Evolutionary conservation across 148 eudicot species (phyloP).

Genomic region (Vaccinium darrowii): DNA sequence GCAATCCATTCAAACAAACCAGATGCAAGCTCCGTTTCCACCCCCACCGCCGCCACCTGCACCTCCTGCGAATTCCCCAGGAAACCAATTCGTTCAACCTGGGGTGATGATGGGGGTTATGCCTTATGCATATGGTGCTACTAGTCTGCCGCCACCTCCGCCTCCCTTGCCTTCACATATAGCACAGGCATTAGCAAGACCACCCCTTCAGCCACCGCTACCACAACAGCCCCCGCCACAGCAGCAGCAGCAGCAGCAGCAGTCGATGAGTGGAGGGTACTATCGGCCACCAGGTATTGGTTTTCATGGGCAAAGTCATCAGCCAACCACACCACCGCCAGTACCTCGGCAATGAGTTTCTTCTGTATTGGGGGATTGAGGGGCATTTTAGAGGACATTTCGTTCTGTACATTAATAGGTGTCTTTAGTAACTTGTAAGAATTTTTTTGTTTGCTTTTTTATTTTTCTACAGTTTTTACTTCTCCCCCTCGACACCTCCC

Average conservation of each 20-base stretch:
- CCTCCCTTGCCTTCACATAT: conserved; percentile 56
- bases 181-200: conserved; percentile 55
- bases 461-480: conserved; percentile 4
- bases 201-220: conserved; percentile 37
- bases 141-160: conserved; percentile 54
- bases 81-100: conserved; percentile 60
- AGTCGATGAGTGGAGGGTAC: conserved; percentile 51
- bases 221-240: conserved; percentile 29
- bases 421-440: conserved; percentile 4
- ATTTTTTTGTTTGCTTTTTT: not conserved
- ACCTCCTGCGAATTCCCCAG: conserved; percentile 36
- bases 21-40: conserved; percentile 38
- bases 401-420: conserved; percentile 27
- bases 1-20: conserved; percentile 30
- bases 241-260: conserved; percentile 34
- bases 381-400: not conserved
- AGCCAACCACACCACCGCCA: conserved; percentile 71
- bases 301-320: conserved; percentile 69
- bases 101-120: conserved; percentile 57
- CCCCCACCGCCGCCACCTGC: conserved; percentile 46
- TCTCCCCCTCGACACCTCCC: not conserved
- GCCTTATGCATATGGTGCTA: conserved; percentile 57
- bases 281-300: conserved; percentile 73
- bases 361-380: not conserved
- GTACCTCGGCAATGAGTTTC: conserved; percentile 57